Percentiles rank a stretch among this genome's conserved stretches.
phyloP scores from a whole-genome alignment of 2,329 filamentous ascomycete genomes.

The Aspergillus arachidicola region DNA sequence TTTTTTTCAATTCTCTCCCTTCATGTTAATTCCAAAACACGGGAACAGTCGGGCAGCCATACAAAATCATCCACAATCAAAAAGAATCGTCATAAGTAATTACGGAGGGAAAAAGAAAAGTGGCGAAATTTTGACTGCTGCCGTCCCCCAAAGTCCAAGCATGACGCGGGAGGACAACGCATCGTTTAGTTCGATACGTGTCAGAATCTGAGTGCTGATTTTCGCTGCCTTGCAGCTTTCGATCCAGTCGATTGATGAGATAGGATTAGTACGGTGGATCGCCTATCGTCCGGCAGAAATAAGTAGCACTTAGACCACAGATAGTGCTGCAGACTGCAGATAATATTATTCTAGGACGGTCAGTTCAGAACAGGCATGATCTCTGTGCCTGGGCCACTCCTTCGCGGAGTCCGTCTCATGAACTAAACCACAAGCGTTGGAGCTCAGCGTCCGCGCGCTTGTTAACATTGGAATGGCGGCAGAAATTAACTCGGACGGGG shows the following conservation, averaged over 20 bases:
- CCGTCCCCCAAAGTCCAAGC: constrained; percentile 13
- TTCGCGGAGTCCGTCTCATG: constrained; percentile 10
- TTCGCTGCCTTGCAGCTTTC: constrained; percentile 31
- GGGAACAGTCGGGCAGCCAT: constrained; percentile 16
- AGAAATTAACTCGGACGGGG: constrained; percentile 20
- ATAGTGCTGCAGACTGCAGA: constrained; percentile 14
- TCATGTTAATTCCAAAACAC: not conserved
- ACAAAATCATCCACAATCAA: not conserved
- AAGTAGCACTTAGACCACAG: constrained; percentile 15
- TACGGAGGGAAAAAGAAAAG: not conserved
- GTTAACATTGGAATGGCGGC: constrained; percentile 19
- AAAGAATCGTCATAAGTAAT: constrained; percentile 11
- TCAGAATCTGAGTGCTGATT: constrained; percentile 35
- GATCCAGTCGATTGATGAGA: constrained; percentile 23
- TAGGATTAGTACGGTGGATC: constrained; percentile 30
- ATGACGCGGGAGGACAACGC: constrained; percentile 25
- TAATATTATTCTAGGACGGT: not conserved
- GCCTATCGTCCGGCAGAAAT: constrained; percentile 13
- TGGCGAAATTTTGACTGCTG: constrained; percentile 12
- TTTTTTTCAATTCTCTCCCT: too few relatives aligned
- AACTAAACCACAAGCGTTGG: constrained; percentile 13
- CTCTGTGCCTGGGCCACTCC: constrained; percentile 15
- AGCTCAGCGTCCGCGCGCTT: constrained; percentile 22
- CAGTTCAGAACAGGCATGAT: constrained; percentile 3
- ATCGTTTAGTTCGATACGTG: constrained; percentile 29